Conservation (phyloP, 441 rosid species). For the Metrosideros polymorpha region DNA sequence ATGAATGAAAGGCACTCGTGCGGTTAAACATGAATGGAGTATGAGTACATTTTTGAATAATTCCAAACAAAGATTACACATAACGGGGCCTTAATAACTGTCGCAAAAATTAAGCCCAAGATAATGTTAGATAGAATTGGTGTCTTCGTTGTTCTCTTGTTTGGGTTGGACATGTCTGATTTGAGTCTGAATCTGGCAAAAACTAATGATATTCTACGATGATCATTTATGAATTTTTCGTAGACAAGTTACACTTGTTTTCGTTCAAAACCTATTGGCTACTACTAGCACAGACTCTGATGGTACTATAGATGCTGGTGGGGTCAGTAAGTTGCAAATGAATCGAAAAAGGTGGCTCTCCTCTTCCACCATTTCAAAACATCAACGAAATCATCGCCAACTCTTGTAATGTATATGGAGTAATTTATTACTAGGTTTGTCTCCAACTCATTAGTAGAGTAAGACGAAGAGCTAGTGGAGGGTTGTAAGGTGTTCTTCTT, state of each 20-base stretch:
- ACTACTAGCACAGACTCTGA: background rate
- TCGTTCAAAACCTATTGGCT: background rate
- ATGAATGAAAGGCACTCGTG: background rate
- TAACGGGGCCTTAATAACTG: background rate
- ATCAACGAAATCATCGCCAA: background rate
- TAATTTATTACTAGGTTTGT: too few relatives aligned
- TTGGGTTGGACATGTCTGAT: background rate
- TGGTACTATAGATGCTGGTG: background rate
- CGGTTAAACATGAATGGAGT: background rate
- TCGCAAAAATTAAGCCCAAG: background rate
- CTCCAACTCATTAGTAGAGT: background rate
- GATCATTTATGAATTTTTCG: background rate
- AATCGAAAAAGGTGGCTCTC: background rate
- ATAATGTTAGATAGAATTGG: background rate
- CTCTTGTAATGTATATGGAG: background rate
- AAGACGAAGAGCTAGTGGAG: background rate
- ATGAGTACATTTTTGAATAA: background rate
- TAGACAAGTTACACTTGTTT: background rate
- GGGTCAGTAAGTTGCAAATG: background rate
- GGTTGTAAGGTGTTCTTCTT: background rate
- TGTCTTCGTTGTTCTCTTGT: background rate
- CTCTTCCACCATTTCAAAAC: background rate
- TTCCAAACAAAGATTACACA: background rate
- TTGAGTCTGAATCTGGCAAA: background rate
- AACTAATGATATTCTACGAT: accelerated